A percentile compares a stretch with the other conserved stretches of the same genome.
Evolutionary conservation across 2,329 filamentous ascomycete species (phyloP).

Genomic region (Bipolaris zeicola): DNA sequence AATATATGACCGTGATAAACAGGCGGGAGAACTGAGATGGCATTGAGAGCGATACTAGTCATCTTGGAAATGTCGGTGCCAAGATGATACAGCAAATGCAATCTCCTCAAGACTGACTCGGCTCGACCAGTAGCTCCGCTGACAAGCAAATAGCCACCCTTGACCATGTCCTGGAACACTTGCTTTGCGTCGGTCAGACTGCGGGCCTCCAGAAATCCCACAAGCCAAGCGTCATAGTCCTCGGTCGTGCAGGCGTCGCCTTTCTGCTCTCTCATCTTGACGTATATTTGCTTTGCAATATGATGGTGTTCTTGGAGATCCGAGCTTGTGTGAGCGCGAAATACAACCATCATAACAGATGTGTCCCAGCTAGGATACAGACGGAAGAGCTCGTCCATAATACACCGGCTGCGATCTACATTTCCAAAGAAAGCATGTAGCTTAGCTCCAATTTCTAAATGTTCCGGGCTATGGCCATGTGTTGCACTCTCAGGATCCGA

Average conservation of each 20-base stretch:
- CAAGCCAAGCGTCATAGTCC: constrained; percentile 77
- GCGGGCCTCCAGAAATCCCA: constrained; percentile 70
- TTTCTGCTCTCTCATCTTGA: constrained; percentile 66
- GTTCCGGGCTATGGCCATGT: constrained; percentile 38
- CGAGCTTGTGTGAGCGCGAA: constrained; percentile 67
- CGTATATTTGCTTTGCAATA: constrained; percentile 56
- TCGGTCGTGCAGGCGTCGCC: constrained; percentile 66
- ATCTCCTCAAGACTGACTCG: constrained; percentile 29
- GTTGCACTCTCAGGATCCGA: constrained; percentile 2
- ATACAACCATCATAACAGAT: constrained; percentile 69
- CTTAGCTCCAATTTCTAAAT: constrained; percentile 68
- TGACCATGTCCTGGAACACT: constrained; percentile 90
- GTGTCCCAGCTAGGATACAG: constrained; percentile 55
- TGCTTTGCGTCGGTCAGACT: constrained; percentile 71
- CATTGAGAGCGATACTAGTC: constrained; percentile 42
- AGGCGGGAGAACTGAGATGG: constrained; percentile 60
- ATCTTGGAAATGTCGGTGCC: constrained; percentile 37
- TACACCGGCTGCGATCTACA: constrained; percentile 62
- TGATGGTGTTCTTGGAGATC: constrained; percentile 50
- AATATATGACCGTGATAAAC: constrained; percentile 77
- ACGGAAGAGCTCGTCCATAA: constrained; percentile 61
- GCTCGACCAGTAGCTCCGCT: constrained; percentile 44
- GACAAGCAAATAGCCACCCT: constrained; percentile 50
- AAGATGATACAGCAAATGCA: constrained; percentile 37
- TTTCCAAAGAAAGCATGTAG: constrained; percentile 67